Evolutionary conservation across 805 yeast genomes (phyloP), one percentile per base, ranked within the genome.

Genomic region (Dipodascus albidus): DNA sequence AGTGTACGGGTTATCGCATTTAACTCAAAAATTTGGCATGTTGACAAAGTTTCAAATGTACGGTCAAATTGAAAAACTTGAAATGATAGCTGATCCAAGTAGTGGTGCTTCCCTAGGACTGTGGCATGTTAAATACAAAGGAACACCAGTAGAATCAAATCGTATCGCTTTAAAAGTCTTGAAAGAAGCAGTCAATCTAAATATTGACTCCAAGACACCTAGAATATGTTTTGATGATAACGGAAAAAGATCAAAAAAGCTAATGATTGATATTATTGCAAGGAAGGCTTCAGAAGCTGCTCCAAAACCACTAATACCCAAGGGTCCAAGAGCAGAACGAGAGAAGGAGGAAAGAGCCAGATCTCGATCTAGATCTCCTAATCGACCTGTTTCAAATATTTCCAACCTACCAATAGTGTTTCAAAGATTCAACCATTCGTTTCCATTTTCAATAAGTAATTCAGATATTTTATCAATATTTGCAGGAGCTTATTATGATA

Each of bases 31-130:
- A 44, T 15, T 56, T 14, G 50, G 57, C 3, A 54, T 62, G 21
- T 38, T 54, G 1, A 42, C 60, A 9, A 52, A 50, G 17, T 78
- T 86, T 57, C 74, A 74, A 47, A 67, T 75, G 22, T 84, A 72
- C 67, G 96, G 96, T 2, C 76, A 75, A 27, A 73, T 89, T 2
- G 73, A 76, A 23, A 80, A 79, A 42, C 68, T 84, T 50, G 77
- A 78, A 55, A 72, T 80, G 55, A 71, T 83, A 8, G 78, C 75
- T 53, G 93, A 89, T 62, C 87, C 91, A 0, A 72, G 74, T 21
- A 81, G 86, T 48, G 96, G 89, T 1, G 84, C 82, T 19, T 90
- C 95, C 0, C 66, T 89, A 44, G 93, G 95, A 8, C 71, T 88
- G 21, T 83, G 83, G 51, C 69, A 78, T 20, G 71, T 87, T 52